Conservation (phyloP, 2,329 filamentous ascomycete genomes). For the Colletotrichum musae region DNA sequence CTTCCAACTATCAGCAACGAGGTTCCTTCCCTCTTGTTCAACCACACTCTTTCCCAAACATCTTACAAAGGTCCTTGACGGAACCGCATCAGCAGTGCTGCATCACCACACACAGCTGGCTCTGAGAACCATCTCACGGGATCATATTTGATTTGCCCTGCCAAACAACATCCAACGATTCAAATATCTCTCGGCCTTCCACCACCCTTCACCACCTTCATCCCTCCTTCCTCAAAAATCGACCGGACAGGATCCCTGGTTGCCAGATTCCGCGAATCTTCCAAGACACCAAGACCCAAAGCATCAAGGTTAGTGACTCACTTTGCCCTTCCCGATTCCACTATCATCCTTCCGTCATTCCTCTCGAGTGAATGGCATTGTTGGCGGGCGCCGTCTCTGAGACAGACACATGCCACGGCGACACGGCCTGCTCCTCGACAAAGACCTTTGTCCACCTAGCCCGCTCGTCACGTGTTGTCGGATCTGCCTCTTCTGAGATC, state of each 20-base stretch:
- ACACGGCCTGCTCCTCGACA: constrained; percentile 18
- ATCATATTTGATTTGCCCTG: constrained; percentile 28
- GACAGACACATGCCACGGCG: constrained; percentile 28
- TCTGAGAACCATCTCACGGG: constrained; percentile 42
- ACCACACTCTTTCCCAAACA: constrained; percentile 42
- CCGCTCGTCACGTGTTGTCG: constrained; percentile 1
- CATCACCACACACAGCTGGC: constrained; percentile 38
- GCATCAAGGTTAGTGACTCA: constrained; percentile 31
- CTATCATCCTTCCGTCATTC: constrained; percentile 27
- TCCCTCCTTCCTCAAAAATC: constrained; percentile 11
- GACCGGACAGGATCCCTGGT: constrained; percentile 24
- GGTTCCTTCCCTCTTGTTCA: constrained; percentile 42
- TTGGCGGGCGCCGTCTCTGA: constrained; percentile 22
- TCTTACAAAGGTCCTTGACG: constrained; percentile 43
- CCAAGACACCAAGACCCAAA: constrained; percentile 29
- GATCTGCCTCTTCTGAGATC: neutral
- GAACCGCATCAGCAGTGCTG: constrained; percentile 46
- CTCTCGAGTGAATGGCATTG: constrained; percentile 35
- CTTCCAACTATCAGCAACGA: constrained; percentile 36
- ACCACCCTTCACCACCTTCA: neutral
- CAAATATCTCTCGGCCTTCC: constrained; percentile 23
- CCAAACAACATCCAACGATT: neutral
- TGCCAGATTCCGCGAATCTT: constrained; percentile 31
- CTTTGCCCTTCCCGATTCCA: neutral
- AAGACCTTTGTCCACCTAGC: constrained; percentile 18